Evolutionary conservation across 148 eudicot species (phyloP), one percentile per base, ranked within the genome.

Genomic region (Chenopodium berlandieri): DNA sequence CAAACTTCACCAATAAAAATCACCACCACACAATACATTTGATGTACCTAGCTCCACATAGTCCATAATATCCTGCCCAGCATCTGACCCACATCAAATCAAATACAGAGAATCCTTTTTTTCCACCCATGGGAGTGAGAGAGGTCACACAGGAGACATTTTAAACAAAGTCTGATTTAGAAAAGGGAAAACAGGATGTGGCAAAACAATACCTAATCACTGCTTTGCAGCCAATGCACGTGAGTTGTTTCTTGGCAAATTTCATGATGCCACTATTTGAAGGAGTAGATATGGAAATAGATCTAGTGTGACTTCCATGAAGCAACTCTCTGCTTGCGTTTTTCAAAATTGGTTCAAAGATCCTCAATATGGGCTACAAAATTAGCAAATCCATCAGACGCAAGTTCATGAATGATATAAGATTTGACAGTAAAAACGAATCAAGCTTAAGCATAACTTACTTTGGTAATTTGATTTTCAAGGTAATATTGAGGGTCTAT

Each of bases 401-500:
- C 73, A 80, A 40, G n/a, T 66, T 75, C 67, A 72, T 73, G 20
- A 81, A 66, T 58, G 80, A 44, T 25, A 62, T 22, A 17, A 73
- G 48, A 47, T 48, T 11, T 11, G 52, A n/a, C 17, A n/a, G 0
- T 9, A 25, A 48, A 46, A 22, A 37, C 58, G 46, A 23, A 85
- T 30, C 63, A 9, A 48, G 40, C 71, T 80, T 73, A 48, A 79
- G 83, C 52, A 76, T 77, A 69, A 83, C 97, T 75, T 77, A 94
- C 99, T 91, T 97, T 97, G 83, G 92, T 91, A 76, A 97, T 91
- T 86, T 97, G 99, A 88, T 97, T 97, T 79, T 94, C 98, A 74
- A 97, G 95, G 91, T 97, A 97, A 87, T 97, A 97, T 0, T 92
- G 89, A 73, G 98, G 92, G 84, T 97, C 99, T 84, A 97, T 97